Evolutionary conservation across 2,329 filamentous ascomycete genomes (phyloP).

Genomic region (Aotearoamyces nothofagi): DNA sequence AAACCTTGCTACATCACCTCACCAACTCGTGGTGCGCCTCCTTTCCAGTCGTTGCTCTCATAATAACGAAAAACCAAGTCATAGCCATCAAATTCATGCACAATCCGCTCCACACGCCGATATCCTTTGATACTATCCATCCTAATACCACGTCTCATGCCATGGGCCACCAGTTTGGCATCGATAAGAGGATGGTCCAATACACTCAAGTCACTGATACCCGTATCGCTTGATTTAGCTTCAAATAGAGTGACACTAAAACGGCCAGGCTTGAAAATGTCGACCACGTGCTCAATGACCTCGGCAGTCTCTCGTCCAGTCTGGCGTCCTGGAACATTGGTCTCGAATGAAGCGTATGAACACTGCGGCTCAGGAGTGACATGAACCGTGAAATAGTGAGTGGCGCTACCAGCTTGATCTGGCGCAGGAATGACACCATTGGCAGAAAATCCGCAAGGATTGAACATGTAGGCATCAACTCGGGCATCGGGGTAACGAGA

Average conservation of each 20-base stretch:
- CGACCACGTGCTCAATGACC: conserved; percentile 83
- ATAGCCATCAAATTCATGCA: conserved; percentile 95
- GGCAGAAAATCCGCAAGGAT: conserved; percentile 91
- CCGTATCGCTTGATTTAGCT: conserved; percentile 44
- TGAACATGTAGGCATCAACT: conserved; percentile 93
- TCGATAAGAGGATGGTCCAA: conserved; percentile 21
- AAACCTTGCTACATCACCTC: conserved; percentile 17
- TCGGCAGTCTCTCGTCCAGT: conserved; percentile 78
- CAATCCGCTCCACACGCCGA: conserved; percentile 78
- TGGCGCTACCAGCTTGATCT: conserved; percentile 30
- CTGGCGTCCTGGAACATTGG: conserved; percentile 84
- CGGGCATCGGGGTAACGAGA: conserved; percentile 82
- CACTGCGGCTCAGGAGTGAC: conserved; percentile 95
- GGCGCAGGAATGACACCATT: conserved; percentile 87
- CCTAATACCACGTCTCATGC: conserved; percentile 28
- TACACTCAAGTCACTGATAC: conserved; percentile 10
- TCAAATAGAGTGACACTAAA: conserved; percentile 97
- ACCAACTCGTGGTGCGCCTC: conserved; percentile 16
- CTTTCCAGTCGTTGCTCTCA: conserved; percentile 65
- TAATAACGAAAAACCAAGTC: conserved; percentile 95
- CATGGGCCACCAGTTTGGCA: conserved; percentile 26
- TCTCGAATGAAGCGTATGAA: conserved; percentile 96
- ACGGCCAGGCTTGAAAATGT: conserved; percentile 93
- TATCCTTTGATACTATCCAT: conserved; percentile 72
- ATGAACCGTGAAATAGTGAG: conserved; percentile 94